Evolutionary conservation across 345 rosid species (phyloP), one percentile per base, ranked within the genome.

Genomic region (Tarenaya hassleriana): DNA sequence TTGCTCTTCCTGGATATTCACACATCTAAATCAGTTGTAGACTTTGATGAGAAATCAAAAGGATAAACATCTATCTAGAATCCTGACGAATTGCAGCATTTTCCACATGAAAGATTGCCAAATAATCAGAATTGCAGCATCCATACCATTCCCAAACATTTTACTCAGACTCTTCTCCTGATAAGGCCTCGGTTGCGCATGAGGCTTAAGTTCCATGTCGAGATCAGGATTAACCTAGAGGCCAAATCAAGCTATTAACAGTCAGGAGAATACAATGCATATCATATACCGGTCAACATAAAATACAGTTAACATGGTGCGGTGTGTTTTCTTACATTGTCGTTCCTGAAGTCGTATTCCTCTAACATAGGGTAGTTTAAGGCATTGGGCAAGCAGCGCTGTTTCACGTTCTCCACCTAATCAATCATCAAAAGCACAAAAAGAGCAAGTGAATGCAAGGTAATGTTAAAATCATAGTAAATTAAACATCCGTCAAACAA

Each of bases 291-390:
- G 21, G 46, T 55, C 20, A 16, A 58, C 1, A 48, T 41, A 40
- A 3, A 35, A 16, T 16, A 39, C 46, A 31, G 16, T 41, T 2
- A 35, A 34, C 29, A 24, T 24, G 29, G 41, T 17, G 16, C 14
- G 37, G 33, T 44, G 52, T 24, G 15, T 16, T 56, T 54, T 60
- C 95, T 71, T 63, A 88, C 98, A 24, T 86, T 76, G 70, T 88
- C 97, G 70, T 92, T 85, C 67, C 85, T 75, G 72, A 88, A 92
- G 64, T 88, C 97, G 49, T 92, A 92, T 71, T 88, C 98, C 76
- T 92, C 98, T 75, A 92, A 67, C 98, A 92, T 88, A 34, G 98
- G 98, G 76, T 88, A 88, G 64, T 92, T 92, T 62, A 88, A 73
- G 49, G 88, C 97, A 78, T 82, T 83, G n/a, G 98, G 94, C 79